Base-by-base conservation (phyloP, 306 rosid genomes). In the Malus orientalis region DNA sequence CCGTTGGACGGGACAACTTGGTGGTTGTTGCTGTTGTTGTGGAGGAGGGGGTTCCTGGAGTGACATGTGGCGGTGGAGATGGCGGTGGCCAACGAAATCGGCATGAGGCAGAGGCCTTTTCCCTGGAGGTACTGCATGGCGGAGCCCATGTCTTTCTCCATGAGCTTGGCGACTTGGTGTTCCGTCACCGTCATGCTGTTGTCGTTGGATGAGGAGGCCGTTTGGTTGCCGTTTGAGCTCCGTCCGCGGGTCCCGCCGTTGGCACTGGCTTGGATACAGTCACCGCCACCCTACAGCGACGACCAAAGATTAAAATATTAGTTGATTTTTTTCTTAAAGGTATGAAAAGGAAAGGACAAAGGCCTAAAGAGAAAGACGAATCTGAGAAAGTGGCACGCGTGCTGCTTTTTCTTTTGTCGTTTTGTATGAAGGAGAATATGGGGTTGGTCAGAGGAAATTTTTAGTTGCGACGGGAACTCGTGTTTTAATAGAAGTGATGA, bases 101-200 rank as follows among this genome's bases (percentile, higher is more conserved):
- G 98, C 99, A 96, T 96, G 66, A 96, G 96, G 86, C 99, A 96
- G 15, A 96, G 96, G 22, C 99, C 99, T 22, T 96, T 96, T 1
- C 99, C 98, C 49, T 92, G 98, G 0, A 96, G 90, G 78, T 96
- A 96, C 76, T 92, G 99, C 99, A 96, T 96, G 80, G 99, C 98
- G 18, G 99, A 91, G 2, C 98, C 98, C 99, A 96, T 92, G 86
- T 96, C 99, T 75, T 96, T 93, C 69, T 91, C 96, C 98, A 96
- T 92, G 1, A 96, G 91, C 85, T 87, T 92, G 0, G 98, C 98
- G 76, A 96, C 99, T 40, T 92, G 99, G 68, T 96, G 96, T 87
- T 96, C 98, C 71, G 97, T 91, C 91, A 93, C 87, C 44, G 85
- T 78, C 36, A 96, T 79, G 81, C 81, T 86, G 81, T 91, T 84